A percentile compares a stretch with the other conserved stretches of the same genome.
Conservation (phyloP, 345 rosid genomes). For the Aquilaria malaccensis region DNA sequence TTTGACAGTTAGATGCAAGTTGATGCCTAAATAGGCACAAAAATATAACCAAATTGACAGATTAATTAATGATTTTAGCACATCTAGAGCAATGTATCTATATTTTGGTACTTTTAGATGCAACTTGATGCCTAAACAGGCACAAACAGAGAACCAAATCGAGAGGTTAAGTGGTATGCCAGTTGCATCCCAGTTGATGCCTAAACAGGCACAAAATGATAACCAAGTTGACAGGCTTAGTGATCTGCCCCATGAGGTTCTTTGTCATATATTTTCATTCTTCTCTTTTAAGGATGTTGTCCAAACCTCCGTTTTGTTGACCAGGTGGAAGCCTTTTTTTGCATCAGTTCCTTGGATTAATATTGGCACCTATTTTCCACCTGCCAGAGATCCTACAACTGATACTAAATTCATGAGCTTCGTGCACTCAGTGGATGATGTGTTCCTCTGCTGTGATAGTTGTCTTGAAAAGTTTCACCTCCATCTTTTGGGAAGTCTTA, state of each 20-base stretch:
- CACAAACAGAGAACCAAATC: too few relatives aligned
- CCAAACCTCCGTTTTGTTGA: conserved; percentile 1
- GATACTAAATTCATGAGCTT: conserved; percentile 1
- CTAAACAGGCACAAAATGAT: too few relatives aligned
- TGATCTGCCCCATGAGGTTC: conserved; percentile 6
- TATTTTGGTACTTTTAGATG: too few relatives aligned
- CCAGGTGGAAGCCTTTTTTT: conserved; percentile 12
- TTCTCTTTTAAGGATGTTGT: conserved; percentile 11
- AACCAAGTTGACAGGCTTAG: not conserved
- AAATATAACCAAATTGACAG: too few relatives aligned
- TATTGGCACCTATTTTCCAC: not conserved
- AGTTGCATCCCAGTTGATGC: too few relatives aligned
- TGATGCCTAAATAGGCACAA: too few relatives aligned
- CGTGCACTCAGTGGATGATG: conserved; percentile 2
- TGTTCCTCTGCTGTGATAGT: not conserved
- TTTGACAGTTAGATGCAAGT: too few relatives aligned
- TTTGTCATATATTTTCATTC: conserved; percentile 13
- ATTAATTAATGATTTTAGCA: too few relatives aligned
- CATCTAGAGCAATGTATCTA: too few relatives aligned
- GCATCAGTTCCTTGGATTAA: not conserved
- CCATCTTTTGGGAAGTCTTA: not conserved
- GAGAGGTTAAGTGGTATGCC: too few relatives aligned
- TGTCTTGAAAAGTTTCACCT: conserved; percentile 6
- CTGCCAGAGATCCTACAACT: too few relatives aligned
- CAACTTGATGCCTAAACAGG: too few relatives aligned